Evolutionary conservation across 78 protist species (phyloP).

Genomic region (Guillardia theta): DNA sequence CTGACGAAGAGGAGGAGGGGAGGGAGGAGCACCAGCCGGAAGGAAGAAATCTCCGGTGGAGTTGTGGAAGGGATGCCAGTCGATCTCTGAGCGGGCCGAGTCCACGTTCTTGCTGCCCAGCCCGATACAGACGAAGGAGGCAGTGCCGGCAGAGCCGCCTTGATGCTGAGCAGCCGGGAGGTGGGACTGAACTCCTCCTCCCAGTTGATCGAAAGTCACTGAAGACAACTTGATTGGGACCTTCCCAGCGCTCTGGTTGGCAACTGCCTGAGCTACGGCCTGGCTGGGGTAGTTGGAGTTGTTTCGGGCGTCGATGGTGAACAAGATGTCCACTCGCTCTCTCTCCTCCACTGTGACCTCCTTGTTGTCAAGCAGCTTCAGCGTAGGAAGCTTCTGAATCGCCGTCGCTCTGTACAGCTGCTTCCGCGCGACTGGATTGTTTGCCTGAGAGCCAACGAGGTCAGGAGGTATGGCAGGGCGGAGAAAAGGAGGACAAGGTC

Average conservation of each 20-base stretch:
- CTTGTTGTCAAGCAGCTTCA: slow-evolving; percentile 37
- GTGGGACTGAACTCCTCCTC: background rate
- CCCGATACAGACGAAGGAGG: background rate
- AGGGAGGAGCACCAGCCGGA: no score
- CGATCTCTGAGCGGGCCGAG: background rate
- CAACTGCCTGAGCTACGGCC: background rate
- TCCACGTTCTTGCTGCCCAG: background rate
- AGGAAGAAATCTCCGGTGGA: slow-evolving; percentile 10
- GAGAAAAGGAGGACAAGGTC: no score
- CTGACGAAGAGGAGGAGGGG: no score
- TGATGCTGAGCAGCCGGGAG: background rate
- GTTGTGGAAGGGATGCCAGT: slow-evolving; percentile 30
- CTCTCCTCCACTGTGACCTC: slow-evolving; percentile 58
- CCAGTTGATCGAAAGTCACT: background rate
- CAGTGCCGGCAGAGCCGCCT: background rate
- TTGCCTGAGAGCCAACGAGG: no score
- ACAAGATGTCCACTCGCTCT: slow-evolving; percentile 40
- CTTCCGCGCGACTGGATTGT: slow-evolving; percentile 38
- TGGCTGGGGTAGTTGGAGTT: background rate
- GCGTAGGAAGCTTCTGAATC: background rate
- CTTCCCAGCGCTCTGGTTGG: background rate
- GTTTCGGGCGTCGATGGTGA: background rate
- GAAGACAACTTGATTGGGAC: background rate
- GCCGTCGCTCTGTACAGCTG: slow-evolving; percentile 55
- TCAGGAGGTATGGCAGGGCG: no score